Evolutionary conservation across 1,284 basidiomycete genomes (phyloP).

Genomic region (Ceratobasidium theobromae): DNA sequence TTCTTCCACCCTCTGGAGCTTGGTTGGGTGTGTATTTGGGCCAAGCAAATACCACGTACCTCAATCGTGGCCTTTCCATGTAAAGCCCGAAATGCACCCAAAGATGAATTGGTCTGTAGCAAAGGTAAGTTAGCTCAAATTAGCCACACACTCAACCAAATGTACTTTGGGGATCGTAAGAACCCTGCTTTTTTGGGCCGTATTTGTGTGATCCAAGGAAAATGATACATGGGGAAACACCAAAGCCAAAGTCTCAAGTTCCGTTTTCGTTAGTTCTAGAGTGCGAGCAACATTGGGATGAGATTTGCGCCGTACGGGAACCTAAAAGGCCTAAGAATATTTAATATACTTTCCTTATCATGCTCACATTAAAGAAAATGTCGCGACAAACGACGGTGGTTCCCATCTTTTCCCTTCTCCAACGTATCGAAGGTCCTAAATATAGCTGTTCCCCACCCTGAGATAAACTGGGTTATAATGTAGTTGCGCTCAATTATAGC

Average conservation of each 20-base stretch:
- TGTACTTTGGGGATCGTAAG: slow-evolving; percentile 65
- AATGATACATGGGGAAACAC: slow-evolving; percentile 71
- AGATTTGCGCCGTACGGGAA: slow-evolving; percentile 73
- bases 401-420: slow-evolving; percentile 68
- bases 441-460: slow-evolving; percentile 70
- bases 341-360: slow-evolving; percentile 1
- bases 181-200: slow-evolving; percentile 45
- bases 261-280: slow-evolving; percentile 64
- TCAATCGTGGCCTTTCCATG: slow-evolving; percentile 67
- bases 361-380: slow-evolving; percentile 78
- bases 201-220: slow-evolving; percentile 58
- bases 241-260: slow-evolving; percentile 71
- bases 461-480: not conserved
- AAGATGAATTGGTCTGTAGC: slow-evolving; percentile 59
- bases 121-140: slow-evolving; percentile 20
- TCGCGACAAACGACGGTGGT: slow-evolving; percentile 81
- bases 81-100: slow-evolving; percentile 64
- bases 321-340: slow-evolving; percentile 47
- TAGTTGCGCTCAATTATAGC: slow-evolving; percentile 22
- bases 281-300: slow-evolving; percentile 61
- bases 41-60: slow-evolving; percentile 47
- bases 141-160: not conserved
- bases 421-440: slow-evolving; percentile 66
- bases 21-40: not conserved
- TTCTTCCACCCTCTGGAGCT: slow-evolving; percentile 61